Evolutionary conservation across 2,329 filamentous ascomycete species (phyloP).

Genomic region (Monilinia vaccinii-corymbosi): DNA sequence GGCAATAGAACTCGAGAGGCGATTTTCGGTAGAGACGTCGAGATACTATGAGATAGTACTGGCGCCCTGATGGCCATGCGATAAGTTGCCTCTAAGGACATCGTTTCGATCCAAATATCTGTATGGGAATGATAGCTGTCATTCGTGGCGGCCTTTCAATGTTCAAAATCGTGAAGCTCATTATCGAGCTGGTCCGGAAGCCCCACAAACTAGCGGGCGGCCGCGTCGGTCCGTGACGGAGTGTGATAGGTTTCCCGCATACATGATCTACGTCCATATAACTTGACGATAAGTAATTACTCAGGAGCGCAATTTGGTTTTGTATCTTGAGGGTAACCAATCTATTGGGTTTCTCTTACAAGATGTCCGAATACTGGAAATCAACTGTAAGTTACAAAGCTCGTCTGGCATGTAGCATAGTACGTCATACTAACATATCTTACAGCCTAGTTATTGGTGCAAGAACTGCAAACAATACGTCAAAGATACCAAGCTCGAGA

Average conservation of each 20-base stretch:
- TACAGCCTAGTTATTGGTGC: conserved; percentile 85
- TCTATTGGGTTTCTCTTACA: neutral
- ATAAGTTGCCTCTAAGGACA: conserved; percentile 21
- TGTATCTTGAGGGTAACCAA: neutral
- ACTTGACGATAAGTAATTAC: neutral
- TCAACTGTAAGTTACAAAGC: conserved; percentile 53
- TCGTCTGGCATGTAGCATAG: neutral
- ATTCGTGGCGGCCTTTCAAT: neutral
- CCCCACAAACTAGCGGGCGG: neutral
- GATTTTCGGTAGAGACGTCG: conserved; percentile 12
- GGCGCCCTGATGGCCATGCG: conserved; percentile 19
- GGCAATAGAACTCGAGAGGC: conserved; percentile 15
- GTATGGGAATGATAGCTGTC: neutral
- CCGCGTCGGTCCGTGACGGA: neutral
- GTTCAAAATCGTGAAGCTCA: neutral
- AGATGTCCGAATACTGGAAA: conserved; percentile 98
- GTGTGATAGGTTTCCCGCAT: neutral
- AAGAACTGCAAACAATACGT: conserved; percentile 90
- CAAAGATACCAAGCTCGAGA: conserved; percentile 85
- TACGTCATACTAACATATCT: conserved; percentile 13
- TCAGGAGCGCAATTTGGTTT: neutral
- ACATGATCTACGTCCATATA: neutral
- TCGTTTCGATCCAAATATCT: conserved; percentile 4
- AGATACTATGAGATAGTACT: conserved; percentile 17
- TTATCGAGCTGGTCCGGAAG: neutral